Evolutionary conservation across 345 rosid species (phyloP).

Genomic region (Nasturtium officinale): DNA sequence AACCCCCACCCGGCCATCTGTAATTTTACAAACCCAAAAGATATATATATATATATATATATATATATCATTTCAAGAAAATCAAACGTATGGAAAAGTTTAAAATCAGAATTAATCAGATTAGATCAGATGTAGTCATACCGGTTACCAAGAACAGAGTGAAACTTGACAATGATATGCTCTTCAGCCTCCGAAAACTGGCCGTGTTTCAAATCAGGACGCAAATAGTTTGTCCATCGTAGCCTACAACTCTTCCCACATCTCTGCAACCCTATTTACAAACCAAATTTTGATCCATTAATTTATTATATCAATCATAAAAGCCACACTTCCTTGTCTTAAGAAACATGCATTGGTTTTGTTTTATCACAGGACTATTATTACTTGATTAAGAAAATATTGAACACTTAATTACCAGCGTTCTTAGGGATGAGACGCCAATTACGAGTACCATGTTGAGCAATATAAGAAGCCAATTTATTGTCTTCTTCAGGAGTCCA

Average conservation of each 20-base stretch:
- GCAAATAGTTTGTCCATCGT: conserved; percentile 89
- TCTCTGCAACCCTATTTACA: conserved; percentile 68
- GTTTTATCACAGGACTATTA: not conserved
- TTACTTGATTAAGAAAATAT: not conserved
- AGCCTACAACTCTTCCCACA: conserved; percentile 94
- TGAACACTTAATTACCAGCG: conserved; percentile 52
- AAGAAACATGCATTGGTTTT: not conserved
- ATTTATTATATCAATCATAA: not conserved
- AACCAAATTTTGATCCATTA: not conserved
- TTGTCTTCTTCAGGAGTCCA: conserved; percentile 99
- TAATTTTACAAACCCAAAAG: not conserved
- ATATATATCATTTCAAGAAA: conserved; percentile 1
- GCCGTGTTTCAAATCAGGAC: conserved; percentile 87
- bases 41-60: too few relatives aligned
- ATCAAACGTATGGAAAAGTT: not conserved
- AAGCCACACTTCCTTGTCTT: not conserved
- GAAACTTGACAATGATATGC: conserved; percentile 82
- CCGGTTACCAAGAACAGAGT: conserved; percentile 92
- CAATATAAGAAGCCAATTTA: conserved; percentile 85
- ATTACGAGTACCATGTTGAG: conserved; percentile 91
- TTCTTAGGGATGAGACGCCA: conserved; percentile 98
- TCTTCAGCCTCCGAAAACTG: conserved; percentile 77
- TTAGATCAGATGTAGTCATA: conserved; percentile 33
- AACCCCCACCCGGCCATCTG: not conserved
- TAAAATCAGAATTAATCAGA: not conserved